Evolutionary conservation across 1,284 basidiomycete genomes (phyloP).

Genomic region (Leccinum ponderosum): DNA sequence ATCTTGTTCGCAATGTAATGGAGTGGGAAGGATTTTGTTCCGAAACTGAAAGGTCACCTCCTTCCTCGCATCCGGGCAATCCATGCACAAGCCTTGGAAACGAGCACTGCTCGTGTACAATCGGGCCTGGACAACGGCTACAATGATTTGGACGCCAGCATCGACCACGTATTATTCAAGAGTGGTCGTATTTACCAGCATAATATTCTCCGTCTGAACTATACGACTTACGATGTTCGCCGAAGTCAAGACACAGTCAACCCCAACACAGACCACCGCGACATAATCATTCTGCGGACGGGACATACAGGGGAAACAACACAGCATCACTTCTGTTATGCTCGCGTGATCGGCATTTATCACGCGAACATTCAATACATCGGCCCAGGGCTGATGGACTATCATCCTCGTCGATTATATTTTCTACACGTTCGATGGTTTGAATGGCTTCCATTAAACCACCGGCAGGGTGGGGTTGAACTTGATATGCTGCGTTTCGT

Average conservation of each 20-base stretch:
- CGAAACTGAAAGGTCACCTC: too few species aligned
- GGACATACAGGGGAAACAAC: not conserved
- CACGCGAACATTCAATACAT: conserved; percentile 7
- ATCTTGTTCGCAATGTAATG: too few species aligned
- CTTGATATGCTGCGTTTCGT: not conserved
- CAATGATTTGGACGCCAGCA: not conserved
- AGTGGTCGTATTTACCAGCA: conserved; percentile 5
- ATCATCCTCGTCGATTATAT: not conserved
- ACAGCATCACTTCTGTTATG: not conserved
- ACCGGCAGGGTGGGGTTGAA: not conserved
- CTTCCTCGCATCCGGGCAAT: too few species aligned
- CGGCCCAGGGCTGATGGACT: conserved; percentile 3
- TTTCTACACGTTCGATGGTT: conserved; percentile 4
- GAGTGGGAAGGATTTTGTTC: too few species aligned
- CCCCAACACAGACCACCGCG: not conserved
- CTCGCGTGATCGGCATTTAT: conserved; percentile 9
- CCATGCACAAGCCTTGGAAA: too few species aligned
- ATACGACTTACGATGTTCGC: conserved; percentile 6
- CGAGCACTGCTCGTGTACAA: too few species aligned
- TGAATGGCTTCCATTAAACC: not conserved
- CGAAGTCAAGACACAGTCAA: conserved; percentile 18
- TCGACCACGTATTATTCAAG: not conserved
- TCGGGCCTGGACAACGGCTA: not conserved
- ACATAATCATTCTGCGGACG: conserved; percentile 13
- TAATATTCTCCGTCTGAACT: conserved; percentile 2